Evolutionary conservation across 2,329 filamentous ascomycete genomes (phyloP).

Genomic region (Xylaria sp.): DNA sequence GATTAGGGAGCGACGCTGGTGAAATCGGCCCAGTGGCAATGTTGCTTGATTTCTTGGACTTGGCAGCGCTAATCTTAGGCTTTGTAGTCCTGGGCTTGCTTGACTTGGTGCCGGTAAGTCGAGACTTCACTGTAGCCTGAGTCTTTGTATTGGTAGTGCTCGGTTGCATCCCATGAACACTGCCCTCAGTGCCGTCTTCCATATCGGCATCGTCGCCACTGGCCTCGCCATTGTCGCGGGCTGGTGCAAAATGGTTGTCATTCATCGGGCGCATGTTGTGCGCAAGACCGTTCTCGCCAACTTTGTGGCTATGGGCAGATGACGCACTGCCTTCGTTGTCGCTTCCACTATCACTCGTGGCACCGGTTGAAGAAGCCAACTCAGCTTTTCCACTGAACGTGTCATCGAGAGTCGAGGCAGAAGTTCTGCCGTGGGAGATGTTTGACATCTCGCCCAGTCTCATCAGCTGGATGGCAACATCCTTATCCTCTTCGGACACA

Average conservation of each 20-base stretch:
- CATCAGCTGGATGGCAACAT: constrained; percentile 96
- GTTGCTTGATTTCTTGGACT: constrained; percentile 48
- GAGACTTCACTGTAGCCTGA: constrained; percentile 32
- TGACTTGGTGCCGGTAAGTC: constrained; percentile 36
- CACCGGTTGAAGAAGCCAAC: constrained; percentile 75
- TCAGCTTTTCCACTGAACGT: constrained; percentile 88
- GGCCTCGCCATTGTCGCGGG: constrained; percentile 35
- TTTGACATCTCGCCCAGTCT: constrained; percentile 90
- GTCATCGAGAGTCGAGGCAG: constrained; percentile 88
- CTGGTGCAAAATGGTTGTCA: constrained; percentile 47
- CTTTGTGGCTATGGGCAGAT: constrained; percentile 53
- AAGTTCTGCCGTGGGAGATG: constrained; percentile 86
- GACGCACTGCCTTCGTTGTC: constrained; percentile 60
- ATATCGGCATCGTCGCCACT: constrained; percentile 58
- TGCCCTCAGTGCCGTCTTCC: constrained; percentile 41
- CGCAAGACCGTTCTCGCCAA: constrained; percentile 40
- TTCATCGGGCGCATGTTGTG: constrained; percentile 48
- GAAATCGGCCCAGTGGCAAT: constrained; percentile 49
- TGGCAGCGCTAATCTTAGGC: constrained; percentile 41
- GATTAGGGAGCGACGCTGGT: constrained; percentile 60
- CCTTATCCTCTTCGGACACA: constrained; percentile 89
- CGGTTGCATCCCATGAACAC: constrained; percentile 36
- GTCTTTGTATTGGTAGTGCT: constrained; percentile 42
- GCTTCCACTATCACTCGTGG: constrained; percentile 72
- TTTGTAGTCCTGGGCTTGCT: constrained; percentile 42